A percentile compares a stretch with the other conserved stretches of the same genome.
phyloP scores from a whole-genome alignment of 2,329 filamentous ascomycete species.

The Aspergillus unguis region DNA sequence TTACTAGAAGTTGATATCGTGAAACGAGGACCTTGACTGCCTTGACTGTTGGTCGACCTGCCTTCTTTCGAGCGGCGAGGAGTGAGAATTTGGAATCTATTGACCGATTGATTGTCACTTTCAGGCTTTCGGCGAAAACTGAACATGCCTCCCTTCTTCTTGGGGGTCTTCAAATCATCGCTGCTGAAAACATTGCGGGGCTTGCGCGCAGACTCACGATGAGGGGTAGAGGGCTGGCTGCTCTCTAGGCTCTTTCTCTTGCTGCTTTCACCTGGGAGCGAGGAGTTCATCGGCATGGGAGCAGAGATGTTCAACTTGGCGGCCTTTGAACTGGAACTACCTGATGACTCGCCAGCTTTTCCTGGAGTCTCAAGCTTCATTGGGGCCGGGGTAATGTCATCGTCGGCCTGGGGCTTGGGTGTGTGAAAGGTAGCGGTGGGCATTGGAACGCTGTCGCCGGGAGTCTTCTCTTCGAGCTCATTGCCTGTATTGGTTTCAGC shows the following conservation, averaged over 20 bases:
- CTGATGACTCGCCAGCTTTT: not conserved
- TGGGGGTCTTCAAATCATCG: slow-evolving; percentile 8
- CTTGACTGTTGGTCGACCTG: not conserved
- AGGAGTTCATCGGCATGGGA: not conserved
- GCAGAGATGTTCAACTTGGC: slow-evolving; percentile 1
- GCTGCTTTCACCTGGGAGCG: not conserved
- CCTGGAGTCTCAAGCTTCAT: not conserved
- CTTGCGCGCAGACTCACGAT: slow-evolving; percentile 11
- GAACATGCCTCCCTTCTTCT: slow-evolving; percentile 14
- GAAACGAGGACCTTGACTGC: slow-evolving; percentile 7
- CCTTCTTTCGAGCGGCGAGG: slow-evolving; percentile 10
- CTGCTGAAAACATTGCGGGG: not conserved
- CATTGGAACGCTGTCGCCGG: not conserved
- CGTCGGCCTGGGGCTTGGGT: not conserved
- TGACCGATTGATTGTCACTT: slow-evolving; percentile 10
- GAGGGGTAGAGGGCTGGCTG: not conserved
- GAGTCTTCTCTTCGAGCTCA: not conserved
- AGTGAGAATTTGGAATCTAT: slow-evolving; percentile 5
- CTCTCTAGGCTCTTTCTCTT: not conserved
- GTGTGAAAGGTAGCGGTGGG: slow-evolving; percentile 7
- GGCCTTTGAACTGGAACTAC: slow-evolving; percentile 3
- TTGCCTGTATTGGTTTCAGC: not conserved
- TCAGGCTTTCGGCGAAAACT: slow-evolving; percentile 11
- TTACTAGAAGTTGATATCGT: not conserved
- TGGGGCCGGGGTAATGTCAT: not conserved